Base-by-base conservation (phyloP, 768 basidiomycete species). In the Agrocybe praecox region DNA sequence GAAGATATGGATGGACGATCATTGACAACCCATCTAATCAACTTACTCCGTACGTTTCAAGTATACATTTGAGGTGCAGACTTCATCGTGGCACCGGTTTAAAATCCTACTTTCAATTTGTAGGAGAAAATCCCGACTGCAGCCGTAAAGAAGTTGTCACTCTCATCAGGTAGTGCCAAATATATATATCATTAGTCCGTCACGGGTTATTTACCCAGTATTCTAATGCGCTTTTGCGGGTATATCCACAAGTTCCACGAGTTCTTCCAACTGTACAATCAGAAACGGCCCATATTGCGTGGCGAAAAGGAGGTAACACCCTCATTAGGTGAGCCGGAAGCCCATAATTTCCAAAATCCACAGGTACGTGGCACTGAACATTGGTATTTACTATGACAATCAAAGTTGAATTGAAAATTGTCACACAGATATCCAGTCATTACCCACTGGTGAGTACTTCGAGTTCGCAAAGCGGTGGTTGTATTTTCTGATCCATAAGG, bases 221-320 rank as follows among this genome's bases (percentile, higher is more conserved):
- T 19, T 24, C 18, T 52, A 18, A 46, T 12, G 2, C 29, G 10
- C 10, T 5, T 36, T 11, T 18, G 36, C n/a, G 46, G 7, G n/a
- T n/a, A n/a, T 19, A 74, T 72, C 56, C 73, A 74, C 54, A 65
- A 70, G 9, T 68, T 76, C 5, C 73, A 74, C 47, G 49, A 46
- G 17, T 63, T n/a, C n/a, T n/a, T n/a, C n/a, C n/a, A n/a, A 65
- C 33, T 71, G 11, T 2, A 49, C 0, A 68, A 69, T 10, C 49
- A 54, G 19, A 46, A 44, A 47, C 55, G 61, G 2, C 52, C 49
- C n/a, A n/a, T n/a, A 2, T 3, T 21, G 19, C 57, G 22, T 15
- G 59, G 44, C 14, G n/a, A n/a, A n/a, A 64, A 67, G 6, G 46
- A 49, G 19, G 44, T 12, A 8, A 6, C 21, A 34, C 17, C 15